Percentiles rank a stretch among this genome's conserved stretches.
Evolutionary conservation across 2,329 filamentous ascomycete species (phyloP).

Genomic region (Verticillium klebahnii): DNA sequence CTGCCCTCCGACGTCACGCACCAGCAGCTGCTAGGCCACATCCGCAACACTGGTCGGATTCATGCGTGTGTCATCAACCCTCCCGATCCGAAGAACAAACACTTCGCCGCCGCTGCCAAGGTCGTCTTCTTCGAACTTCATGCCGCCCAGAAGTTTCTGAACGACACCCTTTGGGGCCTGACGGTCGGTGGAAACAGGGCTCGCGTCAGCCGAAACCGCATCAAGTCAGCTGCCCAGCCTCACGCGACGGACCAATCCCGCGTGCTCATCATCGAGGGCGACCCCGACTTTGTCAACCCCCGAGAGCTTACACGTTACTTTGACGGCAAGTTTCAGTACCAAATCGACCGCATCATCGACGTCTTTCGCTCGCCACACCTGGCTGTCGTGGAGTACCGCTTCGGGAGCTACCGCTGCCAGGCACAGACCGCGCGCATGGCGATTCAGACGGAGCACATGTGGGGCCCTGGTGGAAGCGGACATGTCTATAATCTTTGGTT

Average conservation of each 20-base stretch:
- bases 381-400: constrained; percentile 43
- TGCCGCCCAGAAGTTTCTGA: constrained; percentile 29
- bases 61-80: constrained; percentile 48
- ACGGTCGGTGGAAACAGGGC: constrained; percentile 29
- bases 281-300: constrained; percentile 37
- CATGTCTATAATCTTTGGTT: constrained; percentile 14
- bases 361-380: constrained; percentile 21
- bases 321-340: constrained; percentile 34
- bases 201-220: constrained; percentile 42
- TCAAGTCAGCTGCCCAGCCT: constrained; percentile 30
- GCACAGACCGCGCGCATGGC: constrained; percentile 39
- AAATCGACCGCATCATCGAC: constrained; percentile 38
- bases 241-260: constrained; percentile 30
- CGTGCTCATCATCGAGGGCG: constrained; percentile 46
- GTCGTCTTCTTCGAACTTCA: constrained; percentile 41
- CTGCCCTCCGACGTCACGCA: constrained; percentile 39
- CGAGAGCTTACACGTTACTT: constrained; percentile 35
- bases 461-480: constrained; percentile 5
- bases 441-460: constrained; percentile 1
- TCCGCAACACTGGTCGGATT: constrained; percentile 44
- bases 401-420: constrained; percentile 52
- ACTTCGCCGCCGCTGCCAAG: constrained; percentile 38
- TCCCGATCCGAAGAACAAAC: constrained; percentile 30
- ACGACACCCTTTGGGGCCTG: constrained; percentile 23
- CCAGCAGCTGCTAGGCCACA: constrained; percentile 35